Conservation (phyloP, 2,329 filamentous ascomycete genomes). For the Cytospora piceicola region DNA sequence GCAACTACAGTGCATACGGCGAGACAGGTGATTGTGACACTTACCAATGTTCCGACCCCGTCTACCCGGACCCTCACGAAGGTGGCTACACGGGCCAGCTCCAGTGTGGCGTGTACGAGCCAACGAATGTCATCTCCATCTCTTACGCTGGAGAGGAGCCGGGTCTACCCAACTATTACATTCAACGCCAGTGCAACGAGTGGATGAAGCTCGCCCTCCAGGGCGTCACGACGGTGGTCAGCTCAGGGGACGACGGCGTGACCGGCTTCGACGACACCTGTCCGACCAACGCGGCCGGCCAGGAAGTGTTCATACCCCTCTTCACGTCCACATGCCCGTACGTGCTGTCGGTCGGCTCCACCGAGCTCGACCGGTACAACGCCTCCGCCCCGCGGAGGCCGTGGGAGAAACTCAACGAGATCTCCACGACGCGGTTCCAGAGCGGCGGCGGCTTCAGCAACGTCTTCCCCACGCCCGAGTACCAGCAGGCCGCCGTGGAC, state of each 20-base stretch:
- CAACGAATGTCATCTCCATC: conserved; percentile 59
- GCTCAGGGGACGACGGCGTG: conserved; percentile 51
- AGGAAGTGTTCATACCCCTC: conserved; percentile 49
- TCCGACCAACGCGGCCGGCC: conserved; percentile 37
- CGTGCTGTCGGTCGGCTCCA: conserved; percentile 35
- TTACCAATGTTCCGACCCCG: conserved; percentile 51
- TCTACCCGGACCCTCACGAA: conserved; percentile 48
- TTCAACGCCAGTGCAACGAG: conserved; percentile 54
- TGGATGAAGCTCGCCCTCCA: conserved; percentile 57
- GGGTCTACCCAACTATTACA: conserved; percentile 58
- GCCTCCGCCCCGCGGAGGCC: conserved; percentile 18
- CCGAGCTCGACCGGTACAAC: conserved; percentile 24
- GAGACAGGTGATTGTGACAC: conserved; percentile 48
- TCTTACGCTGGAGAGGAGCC: conserved; percentile 59
- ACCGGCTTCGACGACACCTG: conserved; percentile 41
- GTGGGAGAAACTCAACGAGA: conserved; percentile 29
- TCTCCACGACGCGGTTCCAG: conserved; percentile 21
- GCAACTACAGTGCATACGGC: conserved; percentile 50
- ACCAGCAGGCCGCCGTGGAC: conserved; percentile 46
- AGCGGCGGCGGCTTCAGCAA: conserved; percentile 52
- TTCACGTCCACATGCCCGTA: conserved; percentile 56
- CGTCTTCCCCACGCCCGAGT: conserved; percentile 47
- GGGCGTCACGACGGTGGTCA: conserved; percentile 51
- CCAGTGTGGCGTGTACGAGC: conserved; percentile 42
- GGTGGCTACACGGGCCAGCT: conserved; percentile 52